Conservation (phyloP, 371 early-diverging fungal genomes). For the Mortierella sp. region DNA sequence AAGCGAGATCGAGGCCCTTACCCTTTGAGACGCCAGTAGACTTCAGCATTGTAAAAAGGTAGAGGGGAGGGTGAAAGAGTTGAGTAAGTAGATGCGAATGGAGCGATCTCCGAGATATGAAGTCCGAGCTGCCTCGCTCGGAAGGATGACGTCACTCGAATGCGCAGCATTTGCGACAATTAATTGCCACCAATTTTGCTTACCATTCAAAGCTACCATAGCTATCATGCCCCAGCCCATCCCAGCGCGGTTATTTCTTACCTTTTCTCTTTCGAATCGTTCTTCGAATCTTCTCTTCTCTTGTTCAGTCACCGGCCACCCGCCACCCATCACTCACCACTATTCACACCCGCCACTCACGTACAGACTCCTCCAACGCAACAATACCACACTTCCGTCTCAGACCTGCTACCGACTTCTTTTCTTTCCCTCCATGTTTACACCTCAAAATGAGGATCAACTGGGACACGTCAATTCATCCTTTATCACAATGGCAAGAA, state of each 20-base stretch:
- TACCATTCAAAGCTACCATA: too few relatives aligned
- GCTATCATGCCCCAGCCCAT: not conserved
- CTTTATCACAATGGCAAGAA: too few relatives aligned
- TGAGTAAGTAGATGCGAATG: not conserved
- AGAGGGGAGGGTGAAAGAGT: not conserved
- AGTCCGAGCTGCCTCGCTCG: not conserved
- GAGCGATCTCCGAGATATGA: not conserved
- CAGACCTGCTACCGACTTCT: too few relatives aligned
- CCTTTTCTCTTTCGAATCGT: not conserved
- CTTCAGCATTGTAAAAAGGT: not conserved
- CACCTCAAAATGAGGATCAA: not conserved
- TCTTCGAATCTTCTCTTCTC: not conserved
- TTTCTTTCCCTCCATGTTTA: not conserved
- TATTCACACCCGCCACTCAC: not conserved
- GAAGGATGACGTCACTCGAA: not conserved
- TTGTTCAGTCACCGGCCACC: not conserved
- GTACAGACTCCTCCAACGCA: not conserved
- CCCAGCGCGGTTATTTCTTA: not conserved
- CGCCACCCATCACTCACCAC: not conserved
- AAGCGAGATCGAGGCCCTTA: not conserved
- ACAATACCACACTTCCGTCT: not conserved
- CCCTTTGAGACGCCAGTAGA: conserved; percentile 12
- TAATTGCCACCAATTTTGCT: not conserved
- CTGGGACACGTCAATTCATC: not conserved
- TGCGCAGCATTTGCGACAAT: not conserved